Evolutionary conservation across 345 rosid genomes (phyloP), one percentile per base, ranked within the genome.

Genomic region (Eutrema japonicum): DNA sequence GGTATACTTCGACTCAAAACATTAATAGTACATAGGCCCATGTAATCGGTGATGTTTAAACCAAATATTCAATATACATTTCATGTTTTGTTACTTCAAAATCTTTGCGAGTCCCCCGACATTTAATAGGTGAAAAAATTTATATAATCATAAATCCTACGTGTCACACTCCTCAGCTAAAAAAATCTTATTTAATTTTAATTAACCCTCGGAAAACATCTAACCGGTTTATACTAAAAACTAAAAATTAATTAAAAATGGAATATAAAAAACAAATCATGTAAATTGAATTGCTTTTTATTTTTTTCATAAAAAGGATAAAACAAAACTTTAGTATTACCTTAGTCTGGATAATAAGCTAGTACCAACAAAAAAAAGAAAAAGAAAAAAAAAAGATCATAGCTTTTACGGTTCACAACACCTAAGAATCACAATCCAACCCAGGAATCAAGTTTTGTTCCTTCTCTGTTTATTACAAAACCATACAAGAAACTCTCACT

Each of bases 381-480:
- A 22, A 29, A 30, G 12, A 22, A 22, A 22, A 7, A 29, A 12
- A 52, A 10, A 2, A 8, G 9, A 35, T 32, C 33, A 54, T 54
- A 32, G 60, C 41, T 8, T 10, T 29, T 5, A 71, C 26, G 26
- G 30, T 36, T 64, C 48, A 65, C 6, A 57, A 57, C 41, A 59
- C 16, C 46, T 32, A 71, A 3, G 7, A 57, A 67, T 33, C 46
- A 75, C 29, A 75, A 58, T 49, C 62, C 58, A 58, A 57, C 27
- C 52, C 33, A 49, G 52, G 52, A 43, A 37, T 12, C 0, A 53
- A 54, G 71, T 37, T 57, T 58, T 38, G 74, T 55, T 62, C 36
- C 6, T 60, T 56, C 64, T 62, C 60, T 38, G 70, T 46, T 63
- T 70, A 76, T 55, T 76, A 76, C 75, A 76, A 63, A 70, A 76